Evolutionary conservation across 306 rosid genomes (phyloP), one percentile per base, ranked within the genome.

Genomic region (Medicago arabica): DNA sequence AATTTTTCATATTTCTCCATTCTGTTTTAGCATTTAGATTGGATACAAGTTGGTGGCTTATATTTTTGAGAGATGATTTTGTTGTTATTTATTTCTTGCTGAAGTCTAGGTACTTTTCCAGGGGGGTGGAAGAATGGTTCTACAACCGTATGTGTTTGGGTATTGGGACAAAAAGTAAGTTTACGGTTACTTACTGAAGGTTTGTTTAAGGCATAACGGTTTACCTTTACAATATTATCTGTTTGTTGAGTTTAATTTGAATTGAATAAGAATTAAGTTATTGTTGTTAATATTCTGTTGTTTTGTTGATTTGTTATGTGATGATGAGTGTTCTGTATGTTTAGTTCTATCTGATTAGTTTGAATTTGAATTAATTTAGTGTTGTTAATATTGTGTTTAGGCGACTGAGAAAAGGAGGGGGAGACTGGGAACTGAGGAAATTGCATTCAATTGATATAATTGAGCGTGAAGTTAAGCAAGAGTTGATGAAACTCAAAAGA

Each of bases 71-170:
- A 38, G 78, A 40, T 83, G 62, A 47, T 65, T 72, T 77, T 83
- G 38, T 12, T 21, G 69, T 67, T 68, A 59, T 57, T 69, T 75
- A 63, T 88, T 25, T 77, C 61, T 62, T 82, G 70, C 76, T 87
- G 82, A 51, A 36, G 15, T 38, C 78, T 61, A 66, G 31, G 17
- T 75, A 60, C 50, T 75, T 38, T 67, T 74, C 71, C 87, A 93
- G 98, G 91, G 74, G 97, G 97, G 31, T 93, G 97, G 97, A 97
- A 83, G 83, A 97, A 93, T 69, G 98, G 98, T 74, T 93, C 98
- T 61, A 93, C 97, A 67, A 92, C 97, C 28, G 97, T 89, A 23
- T 91, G 97, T 76, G 86, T 89, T 66, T 93, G 98, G 98, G 83
- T 93, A 70, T 66, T 91, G 71, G 96, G 92, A 47, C 89, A 91